Evolutionary conservation across 257 asterid species (phyloP), one percentile per base, ranked within the genome.

Genomic region (Schizonepeta tenuifolia): DNA sequence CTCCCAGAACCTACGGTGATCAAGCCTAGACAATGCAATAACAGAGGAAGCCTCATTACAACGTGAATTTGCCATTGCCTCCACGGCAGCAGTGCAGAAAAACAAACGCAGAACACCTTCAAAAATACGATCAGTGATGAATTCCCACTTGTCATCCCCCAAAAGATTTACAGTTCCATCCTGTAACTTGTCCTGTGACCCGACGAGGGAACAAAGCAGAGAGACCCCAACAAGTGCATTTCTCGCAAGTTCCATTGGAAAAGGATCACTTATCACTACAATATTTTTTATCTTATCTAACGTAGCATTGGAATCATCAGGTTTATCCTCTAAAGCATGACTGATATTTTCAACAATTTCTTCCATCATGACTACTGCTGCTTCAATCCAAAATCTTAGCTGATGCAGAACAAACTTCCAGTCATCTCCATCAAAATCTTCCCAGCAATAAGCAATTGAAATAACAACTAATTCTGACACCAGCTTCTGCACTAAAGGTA

Each of bases 361-460:
- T 83, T 95, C 99, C 92, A 90, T 80, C 80, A 80, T 67, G 15
- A 90, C 87, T 59, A 90, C 99, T 58, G 92, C 86, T 50, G 90
- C 79, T 75, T 90, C 99, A 56, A 92, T 87, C 98, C 97, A 95
- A 83, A 86, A 83, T 85, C 99, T 92, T 75, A 90, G 79, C 72
- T 83, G 89, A 78, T 86, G 89, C 79, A 95, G 71, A 69, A 80
- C 86, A 77, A 86, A 95, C 65, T 85, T 92, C 99, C 99, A 95
- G 80, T 95, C 99, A 75, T 90, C 95, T 77, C 90, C 94, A 77
- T 76, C 79, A 77, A 95, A 92, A 67, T 88, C 84, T 71, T 90
- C 95, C 96, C 95, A 92, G 82, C 99, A 95, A 76, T 95, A 95
- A 72, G 92, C 98, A 63, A 87, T 83, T 69, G 96, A 81, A 80